Conservation (phyloP, 1,139 yeast genomes). For the Debaryomycetaceae sp. region DNA sequence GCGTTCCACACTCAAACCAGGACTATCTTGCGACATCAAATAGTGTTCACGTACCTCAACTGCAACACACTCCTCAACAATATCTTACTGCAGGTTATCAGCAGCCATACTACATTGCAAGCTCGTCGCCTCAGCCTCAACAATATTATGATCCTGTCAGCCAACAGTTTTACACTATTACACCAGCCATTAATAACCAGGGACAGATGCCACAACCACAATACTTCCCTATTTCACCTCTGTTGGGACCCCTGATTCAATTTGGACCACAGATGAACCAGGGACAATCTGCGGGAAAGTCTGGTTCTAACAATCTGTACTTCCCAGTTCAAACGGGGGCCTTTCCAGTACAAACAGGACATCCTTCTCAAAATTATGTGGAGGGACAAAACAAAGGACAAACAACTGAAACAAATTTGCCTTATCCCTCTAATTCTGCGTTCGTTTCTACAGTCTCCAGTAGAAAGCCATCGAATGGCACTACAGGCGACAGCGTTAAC, state of each 20-base stretch:
- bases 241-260: conserved; percentile 14
- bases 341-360: neutral
- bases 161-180: conserved; percentile 43
- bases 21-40: neutral
- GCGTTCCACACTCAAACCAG: neutral
- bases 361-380: neutral
- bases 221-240: conserved; percentile 37
- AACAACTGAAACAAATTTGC: neutral
- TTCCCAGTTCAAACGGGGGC: neutral
- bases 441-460: neutral
- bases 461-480: neutral
- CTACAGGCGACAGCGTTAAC: neutral
- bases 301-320: neutral
- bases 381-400: neutral
- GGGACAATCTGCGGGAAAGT: neutral
- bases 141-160: conserved; percentile 47
- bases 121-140: conserved; percentile 25
- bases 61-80: conserved; percentile 15
- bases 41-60: neutral
- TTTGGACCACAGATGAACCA: neutral
- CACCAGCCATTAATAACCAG: conserved; percentile 24
- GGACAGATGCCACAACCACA: conserved; percentile 30
- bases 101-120: conserved; percentile 18
- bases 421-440: neutral
- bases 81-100: conserved; percentile 10